phyloP scores from a whole-genome alignment of 106 monocot species.

The Allium cepa region DNA sequence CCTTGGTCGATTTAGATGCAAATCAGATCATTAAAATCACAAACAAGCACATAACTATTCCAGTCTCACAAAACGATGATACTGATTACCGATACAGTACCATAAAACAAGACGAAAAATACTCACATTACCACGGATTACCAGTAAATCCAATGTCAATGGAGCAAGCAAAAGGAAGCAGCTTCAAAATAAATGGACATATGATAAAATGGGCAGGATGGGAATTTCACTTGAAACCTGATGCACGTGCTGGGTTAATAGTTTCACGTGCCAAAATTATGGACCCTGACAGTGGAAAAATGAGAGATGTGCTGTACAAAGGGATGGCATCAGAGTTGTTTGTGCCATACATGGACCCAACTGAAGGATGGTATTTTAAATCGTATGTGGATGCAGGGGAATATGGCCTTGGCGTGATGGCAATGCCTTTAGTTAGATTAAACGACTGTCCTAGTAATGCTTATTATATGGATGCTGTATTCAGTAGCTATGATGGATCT shows the following conservation, averaged over 20 bases:
- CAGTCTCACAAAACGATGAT: conserved; percentile 34
- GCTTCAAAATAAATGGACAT: conserved; percentile 44
- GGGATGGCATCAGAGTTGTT: conserved; percentile 75
- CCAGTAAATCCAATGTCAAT: conserved; percentile 48
- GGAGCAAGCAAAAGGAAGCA: conserved; percentile 58
- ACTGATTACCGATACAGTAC: conserved; percentile 65
- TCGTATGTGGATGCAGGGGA: conserved; percentile 87
- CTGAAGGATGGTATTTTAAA: conserved; percentile 86
- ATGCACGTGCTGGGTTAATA: conserved; percentile 61
- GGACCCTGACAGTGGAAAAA: conserved; percentile 46
- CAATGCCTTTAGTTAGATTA: conserved; percentile 64
- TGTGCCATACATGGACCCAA: conserved; percentile 90
- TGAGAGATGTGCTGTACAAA: conserved; percentile 52
- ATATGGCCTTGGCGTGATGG: conserved; percentile 66
- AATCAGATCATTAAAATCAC: conserved; percentile 32
- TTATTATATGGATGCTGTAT: conserved; percentile 57
- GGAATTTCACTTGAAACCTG: conserved; percentile 72
- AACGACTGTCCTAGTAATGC: conserved; percentile 83
- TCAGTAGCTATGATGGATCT: conserved; percentile 45
- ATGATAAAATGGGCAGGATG: conserved; percentile 61
- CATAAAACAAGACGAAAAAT: too few species aligned
- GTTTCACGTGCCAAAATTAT: conserved; percentile 29
- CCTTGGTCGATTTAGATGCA: conserved; percentile 59
- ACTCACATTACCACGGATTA: neutral
- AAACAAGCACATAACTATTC: conserved; percentile 28